Evolutionary conservation across 768 basidiomycete species (phyloP).

Genomic region (Leccinum variicolor): DNA sequence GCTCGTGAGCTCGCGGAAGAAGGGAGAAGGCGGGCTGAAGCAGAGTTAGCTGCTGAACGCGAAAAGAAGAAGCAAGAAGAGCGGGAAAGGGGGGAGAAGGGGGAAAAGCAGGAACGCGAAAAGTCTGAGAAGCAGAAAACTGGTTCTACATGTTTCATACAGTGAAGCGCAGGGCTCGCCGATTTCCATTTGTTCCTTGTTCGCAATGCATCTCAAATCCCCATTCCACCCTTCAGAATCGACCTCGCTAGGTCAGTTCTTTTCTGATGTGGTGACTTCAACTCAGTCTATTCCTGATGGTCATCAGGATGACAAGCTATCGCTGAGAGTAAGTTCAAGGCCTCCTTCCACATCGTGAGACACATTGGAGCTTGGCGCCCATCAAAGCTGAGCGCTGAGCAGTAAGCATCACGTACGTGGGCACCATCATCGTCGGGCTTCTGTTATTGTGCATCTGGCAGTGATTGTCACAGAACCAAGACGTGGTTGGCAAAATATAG

Average conservation of each 20-base stretch:
- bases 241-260: too few species aligned
- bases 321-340: not conserved
- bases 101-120: not conserved
- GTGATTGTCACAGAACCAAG: not conserved
- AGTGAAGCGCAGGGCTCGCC: not conserved
- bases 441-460: not conserved
- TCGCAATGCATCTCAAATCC: not conserved
- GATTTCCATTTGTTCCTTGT: not conserved
- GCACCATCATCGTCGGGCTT: not conserved
- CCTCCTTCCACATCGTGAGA: not conserved
- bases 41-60: constrained; percentile 16
- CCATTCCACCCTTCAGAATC: not conserved
- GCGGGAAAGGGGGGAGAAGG: not conserved
- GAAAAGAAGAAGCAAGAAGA: constrained; percentile 1
- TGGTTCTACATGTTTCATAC: constrained; percentile 6
- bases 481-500: too few species aligned
- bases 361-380: too few species aligned
- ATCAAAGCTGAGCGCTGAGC: not conserved
- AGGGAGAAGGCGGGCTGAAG: constrained; percentile 13
- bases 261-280: too few species aligned
- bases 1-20: constrained; percentile 25
- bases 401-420: not conserved
- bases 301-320: too few species aligned
- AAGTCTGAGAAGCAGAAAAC: constrained; percentile 5
- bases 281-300: not conserved